Evolutionary conservation across 2,329 filamentous ascomycete species (phyloP).

Genomic region (Curvularia hawaiiensis): DNA sequence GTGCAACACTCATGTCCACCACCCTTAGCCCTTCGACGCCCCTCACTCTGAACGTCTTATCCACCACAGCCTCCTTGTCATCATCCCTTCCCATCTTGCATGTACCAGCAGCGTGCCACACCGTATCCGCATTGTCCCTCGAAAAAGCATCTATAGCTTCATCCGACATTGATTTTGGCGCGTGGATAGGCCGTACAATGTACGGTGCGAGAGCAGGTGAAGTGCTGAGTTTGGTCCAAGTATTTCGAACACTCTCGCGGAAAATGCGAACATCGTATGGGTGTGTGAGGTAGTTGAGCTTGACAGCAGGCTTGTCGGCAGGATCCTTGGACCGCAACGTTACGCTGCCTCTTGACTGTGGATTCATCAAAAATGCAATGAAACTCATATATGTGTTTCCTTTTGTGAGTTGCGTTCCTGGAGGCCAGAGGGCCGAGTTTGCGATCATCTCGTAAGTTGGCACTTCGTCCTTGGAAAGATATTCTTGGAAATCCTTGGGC

Average conservation of each 20-base stretch:
- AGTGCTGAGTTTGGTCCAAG: slow-evolving; percentile 48
- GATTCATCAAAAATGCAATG: slow-evolving; percentile 55
- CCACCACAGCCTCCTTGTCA: slow-evolving; percentile 45
- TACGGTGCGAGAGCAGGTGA: slow-evolving; percentile 58
- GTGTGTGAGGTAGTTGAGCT: slow-evolving; percentile 59
- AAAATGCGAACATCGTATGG: slow-evolving; percentile 57
- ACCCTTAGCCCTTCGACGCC: slow-evolving; percentile 48
- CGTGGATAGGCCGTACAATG: slow-evolving; percentile 53
- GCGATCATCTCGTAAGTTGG: slow-evolving; percentile 62
- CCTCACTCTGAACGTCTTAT: slow-evolving; percentile 44
- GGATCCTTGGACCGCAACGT: slow-evolving; percentile 60
- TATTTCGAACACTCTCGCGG: slow-evolving; percentile 45
- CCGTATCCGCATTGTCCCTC: slow-evolving; percentile 34
- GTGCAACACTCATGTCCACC: slow-evolving; percentile 46
- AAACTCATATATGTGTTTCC: slow-evolving; percentile 45
- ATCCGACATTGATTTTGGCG: slow-evolving; percentile 50
- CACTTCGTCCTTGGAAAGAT: slow-evolving; percentile 56
- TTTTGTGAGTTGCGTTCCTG: slow-evolving; percentile 26
- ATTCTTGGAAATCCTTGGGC: slow-evolving; percentile 50
- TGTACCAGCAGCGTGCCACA: slow-evolving; percentile 47
- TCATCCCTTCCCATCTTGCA: slow-evolving; percentile 46
- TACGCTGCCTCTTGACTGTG: slow-evolving; percentile 58
- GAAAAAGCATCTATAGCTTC: slow-evolving; percentile 56
- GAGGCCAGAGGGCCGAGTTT: slow-evolving; percentile 31
- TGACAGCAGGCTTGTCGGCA: slow-evolving; percentile 56